A percentile compares a stretch with the other conserved stretches of the same genome.
Conservation (phyloP, 495 filamentous ascomycete species). For the Hypoxylon fuscum region DNA sequence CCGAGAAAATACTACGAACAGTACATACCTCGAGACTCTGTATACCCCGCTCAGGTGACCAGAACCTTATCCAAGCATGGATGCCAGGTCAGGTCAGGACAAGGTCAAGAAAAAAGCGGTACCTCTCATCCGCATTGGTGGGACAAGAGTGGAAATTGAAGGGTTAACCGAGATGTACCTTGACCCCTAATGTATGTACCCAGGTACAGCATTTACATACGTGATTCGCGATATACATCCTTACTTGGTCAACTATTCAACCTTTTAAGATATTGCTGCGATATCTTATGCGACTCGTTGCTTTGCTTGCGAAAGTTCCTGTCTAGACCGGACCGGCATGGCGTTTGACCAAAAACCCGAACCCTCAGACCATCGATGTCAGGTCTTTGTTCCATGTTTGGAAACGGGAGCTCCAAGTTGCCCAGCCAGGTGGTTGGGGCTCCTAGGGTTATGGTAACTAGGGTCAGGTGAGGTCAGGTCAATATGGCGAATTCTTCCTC, state of each 20-base stretch:
- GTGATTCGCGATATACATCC: background rate
- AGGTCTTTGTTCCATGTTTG: constrained; percentile 29
- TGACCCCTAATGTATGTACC: constrained; percentile 9
- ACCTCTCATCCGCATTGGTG: too few relatives aligned
- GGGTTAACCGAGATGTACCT: constrained; percentile 35
- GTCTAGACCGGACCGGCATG: constrained; percentile 9
- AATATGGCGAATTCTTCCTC: constrained; percentile 27
- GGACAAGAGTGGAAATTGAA: constrained; percentile 12
- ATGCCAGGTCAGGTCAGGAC: too few relatives aligned
- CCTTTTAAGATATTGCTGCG: background rate
- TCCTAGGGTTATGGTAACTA: constrained; percentile 7
- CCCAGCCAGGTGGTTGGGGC: constrained; percentile 21
- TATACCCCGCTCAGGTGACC: constrained; percentile 32
- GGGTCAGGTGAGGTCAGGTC: too few relatives aligned
- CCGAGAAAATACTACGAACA: constrained; percentile 4
- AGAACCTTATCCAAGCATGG: constrained; percentile 25
- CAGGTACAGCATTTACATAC: constrained; percentile 10
- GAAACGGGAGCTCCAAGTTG: constrained; percentile 21
- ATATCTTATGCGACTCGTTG: constrained; percentile 13
- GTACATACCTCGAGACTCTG: constrained; percentile 8
- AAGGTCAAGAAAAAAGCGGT: too few relatives aligned
- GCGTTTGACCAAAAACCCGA: constrained; percentile 19
- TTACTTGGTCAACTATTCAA: background rate
- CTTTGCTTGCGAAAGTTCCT: constrained; percentile 8
- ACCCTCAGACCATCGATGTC: constrained; percentile 29